phyloP scores from a whole-genome alignment of 352 stramenopile species.

The Globisporangium rhizosaccharum region DNA sequence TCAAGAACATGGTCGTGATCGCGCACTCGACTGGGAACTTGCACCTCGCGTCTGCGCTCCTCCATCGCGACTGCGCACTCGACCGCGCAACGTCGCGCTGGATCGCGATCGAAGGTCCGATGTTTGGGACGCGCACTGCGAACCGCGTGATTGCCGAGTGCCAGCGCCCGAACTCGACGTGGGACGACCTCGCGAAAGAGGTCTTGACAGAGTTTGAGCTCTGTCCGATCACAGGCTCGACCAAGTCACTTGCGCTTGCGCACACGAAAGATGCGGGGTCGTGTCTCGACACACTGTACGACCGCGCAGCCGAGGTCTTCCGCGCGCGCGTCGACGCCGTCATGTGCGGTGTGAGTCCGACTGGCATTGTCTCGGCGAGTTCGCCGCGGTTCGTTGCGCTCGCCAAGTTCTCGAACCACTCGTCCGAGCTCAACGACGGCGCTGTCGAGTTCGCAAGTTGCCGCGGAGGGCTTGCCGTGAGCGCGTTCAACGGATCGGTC shows the following conservation, averaged over 20 bases:
- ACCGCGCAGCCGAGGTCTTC: conserved; percentile 3
- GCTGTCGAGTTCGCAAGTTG: conserved; percentile 29
- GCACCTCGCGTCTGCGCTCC: conserved; percentile 19
- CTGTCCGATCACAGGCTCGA: conserved; percentile 7
- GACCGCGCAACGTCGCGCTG: conserved; percentile 13
- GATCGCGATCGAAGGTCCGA: conserved; percentile 22
- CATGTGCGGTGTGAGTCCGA: conserved; percentile 25
- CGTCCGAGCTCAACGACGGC: conserved; percentile 23
- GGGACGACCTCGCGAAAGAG: conserved; percentile 3
- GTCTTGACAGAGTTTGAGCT: conserved; percentile 6
- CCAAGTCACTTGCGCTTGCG: conserved; percentile 1
- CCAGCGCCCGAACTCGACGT: conserved; percentile 6
- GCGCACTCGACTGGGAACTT: conserved; percentile 41
- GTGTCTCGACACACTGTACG: conserved; percentile 12
- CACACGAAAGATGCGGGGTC: neutral
- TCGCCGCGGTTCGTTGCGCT: conserved; percentile 17
- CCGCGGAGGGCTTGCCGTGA: conserved; percentile 4
- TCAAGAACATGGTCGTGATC: conserved; percentile 25
- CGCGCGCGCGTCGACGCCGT: conserved; percentile 4
- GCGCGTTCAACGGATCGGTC: conserved; percentile 15
- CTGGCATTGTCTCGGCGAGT: conserved; percentile 17
- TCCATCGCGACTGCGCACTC: conserved; percentile 20
- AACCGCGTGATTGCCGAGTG: conserved; percentile 10
- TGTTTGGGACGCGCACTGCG: conserved; percentile 12
- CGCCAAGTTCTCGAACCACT: conserved; percentile 17